Evolutionary conservation across 2,329 filamentous ascomycete species (phyloP).

Genomic region (Nothopassalora personata): DNA sequence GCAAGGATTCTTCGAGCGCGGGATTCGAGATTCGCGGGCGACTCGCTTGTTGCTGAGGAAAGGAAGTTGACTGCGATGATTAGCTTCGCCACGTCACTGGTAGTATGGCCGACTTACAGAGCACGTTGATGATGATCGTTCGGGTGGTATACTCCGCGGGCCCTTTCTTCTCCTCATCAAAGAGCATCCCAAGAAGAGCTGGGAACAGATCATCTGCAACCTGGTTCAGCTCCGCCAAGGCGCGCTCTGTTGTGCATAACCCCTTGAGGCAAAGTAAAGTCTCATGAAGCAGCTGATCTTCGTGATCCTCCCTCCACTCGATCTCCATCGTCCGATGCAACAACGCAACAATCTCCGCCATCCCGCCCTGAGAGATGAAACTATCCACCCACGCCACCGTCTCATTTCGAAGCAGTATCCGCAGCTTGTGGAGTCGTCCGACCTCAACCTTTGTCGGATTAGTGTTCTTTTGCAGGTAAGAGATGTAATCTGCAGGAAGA

Average conservation of each 20-base stretch:
- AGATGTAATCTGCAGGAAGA: conserved; percentile 76
- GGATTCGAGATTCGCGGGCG: conserved; percentile 44
- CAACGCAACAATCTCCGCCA: conserved; percentile 82
- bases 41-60: conserved; percentile 51
- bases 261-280: conserved; percentile 89
- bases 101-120: conserved; percentile 47
- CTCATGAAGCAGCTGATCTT: conserved; percentile 88
- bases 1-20: conserved; percentile 69
- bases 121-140: conserved; percentile 78
- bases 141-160: conserved; percentile 95
- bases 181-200: conserved; percentile 79
- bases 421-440: conserved; percentile 89
- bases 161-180: conserved; percentile 96
- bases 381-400: conserved; percentile 92
- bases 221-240: conserved; percentile 71
- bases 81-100: conserved; percentile 5
- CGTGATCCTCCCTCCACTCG: conserved; percentile 97
- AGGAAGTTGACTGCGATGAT: conserved; percentile 64
- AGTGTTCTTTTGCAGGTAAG: conserved; percentile 73
- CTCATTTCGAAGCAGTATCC: conserved; percentile 84
- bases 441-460: conserved; percentile 83
- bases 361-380: conserved; percentile 83
- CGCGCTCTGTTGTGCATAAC: conserved; percentile 83
- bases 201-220: conserved; percentile 81
- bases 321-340: conserved; percentile 90